These are phyloP conservation scores for Pyrenochaeta sp. DNA, from an alignment of 2,329 filamentous ascomycete species.

Conservation along the genomic window DNA sequence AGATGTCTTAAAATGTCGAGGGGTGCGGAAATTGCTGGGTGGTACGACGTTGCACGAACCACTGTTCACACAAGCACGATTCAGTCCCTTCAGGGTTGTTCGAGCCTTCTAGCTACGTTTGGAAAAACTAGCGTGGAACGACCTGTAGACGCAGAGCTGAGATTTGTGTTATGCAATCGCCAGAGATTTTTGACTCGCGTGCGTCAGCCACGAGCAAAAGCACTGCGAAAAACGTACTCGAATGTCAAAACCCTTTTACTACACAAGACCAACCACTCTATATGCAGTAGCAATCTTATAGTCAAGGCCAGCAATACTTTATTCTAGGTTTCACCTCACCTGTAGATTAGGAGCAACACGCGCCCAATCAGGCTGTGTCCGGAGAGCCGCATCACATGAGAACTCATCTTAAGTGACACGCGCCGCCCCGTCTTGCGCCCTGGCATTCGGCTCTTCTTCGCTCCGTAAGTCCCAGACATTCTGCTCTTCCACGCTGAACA, in stretches of 20 bases:
- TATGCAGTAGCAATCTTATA: background rate
- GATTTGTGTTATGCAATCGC: background rate
- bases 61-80: constrained; percentile 21
- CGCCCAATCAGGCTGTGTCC: background rate
- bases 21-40: constrained; percentile 18
- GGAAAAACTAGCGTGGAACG: background rate
- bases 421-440: background rate
- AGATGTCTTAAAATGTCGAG: constrained; percentile 25
- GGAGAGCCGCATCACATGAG: background rate
- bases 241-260: background rate
- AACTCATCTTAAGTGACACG: background rate
- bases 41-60: constrained; percentile 29
- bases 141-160: background rate
- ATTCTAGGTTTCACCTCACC: background rate
- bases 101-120: background rate
- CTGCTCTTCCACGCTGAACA: background rate
- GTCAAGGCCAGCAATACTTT: background rate
- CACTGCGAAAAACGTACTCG: background rate
- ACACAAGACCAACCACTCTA: background rate
- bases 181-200: background rate
- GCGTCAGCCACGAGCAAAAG: background rate
- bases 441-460: background rate
- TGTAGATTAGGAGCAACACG: background rate
- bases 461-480: background rate
- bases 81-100: constrained; percentile 3